Evolutionary conservation across 192 early-diverging fungal genomes (phyloP), one percentile per base, ranked within the genome.

Genomic region (Tieghemiomyces parasiticus): DNA sequence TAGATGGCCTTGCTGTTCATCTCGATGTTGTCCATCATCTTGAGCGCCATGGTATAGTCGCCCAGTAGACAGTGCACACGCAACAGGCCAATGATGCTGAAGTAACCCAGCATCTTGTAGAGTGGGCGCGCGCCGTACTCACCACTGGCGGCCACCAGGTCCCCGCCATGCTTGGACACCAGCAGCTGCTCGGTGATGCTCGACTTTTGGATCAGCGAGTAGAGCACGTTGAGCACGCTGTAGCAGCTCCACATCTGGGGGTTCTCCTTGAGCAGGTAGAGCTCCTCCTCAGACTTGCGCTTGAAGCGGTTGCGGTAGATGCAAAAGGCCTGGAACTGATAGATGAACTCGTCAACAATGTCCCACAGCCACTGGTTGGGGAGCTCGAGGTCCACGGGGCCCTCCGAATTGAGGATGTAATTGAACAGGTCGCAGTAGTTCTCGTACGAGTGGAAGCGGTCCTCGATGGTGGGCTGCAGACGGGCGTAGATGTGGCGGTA

Each of bases 341-440:
- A 97, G 66, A 97, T 95, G 73, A 97, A 97, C 75, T 97, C 94
- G 65, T 97, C 94, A 62, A 97, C 92, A 68, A 97, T 95, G 74
- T 97, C 94, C 92, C 92, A 97, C 44, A 97, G 74, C 94, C 94
- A 97, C 74, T 93, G 92, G 78, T 92, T 95, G 28, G 94, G 94
- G 59, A 97, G 81, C 74, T 97, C 93, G 59, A 97, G 74, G 50
- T 86, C 83, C 46, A 89, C 80, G 28, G 92, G 92, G 35, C 88
- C 89, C 34, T 88, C 82, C 44, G 78, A 74, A 69, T 77, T 60
- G 64, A 97, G 72, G 50, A 97, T 91, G 66, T 89, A 91, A 77
- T 95, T 94, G 79, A 97, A 97, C 59, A 97, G 72, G 65, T 91
- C 90, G 71, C 90, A 92, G 78, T 97, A 97, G 80, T 97, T 97